phyloP scores from a whole-genome alignment of 495 filamentous ascomycete species.

The Trichocladium uniseriatum region DNA sequence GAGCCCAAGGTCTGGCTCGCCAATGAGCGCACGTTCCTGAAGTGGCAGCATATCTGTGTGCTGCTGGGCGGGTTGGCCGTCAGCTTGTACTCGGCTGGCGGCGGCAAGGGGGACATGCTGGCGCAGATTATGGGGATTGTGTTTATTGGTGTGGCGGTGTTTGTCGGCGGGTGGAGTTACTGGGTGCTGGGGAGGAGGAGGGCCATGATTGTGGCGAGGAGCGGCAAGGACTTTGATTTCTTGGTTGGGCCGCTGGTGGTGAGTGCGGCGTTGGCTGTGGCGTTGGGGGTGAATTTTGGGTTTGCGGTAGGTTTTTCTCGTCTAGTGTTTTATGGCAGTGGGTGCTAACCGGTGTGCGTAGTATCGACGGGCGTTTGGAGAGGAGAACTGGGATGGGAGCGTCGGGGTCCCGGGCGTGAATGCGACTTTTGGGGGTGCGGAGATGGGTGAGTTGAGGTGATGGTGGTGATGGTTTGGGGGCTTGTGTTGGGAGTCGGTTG shows the following conservation, averaged over 20 bases:
- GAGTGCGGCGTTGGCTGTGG: conserved; percentile 66
- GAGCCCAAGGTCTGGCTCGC: conserved; percentile 98
- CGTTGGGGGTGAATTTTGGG: conserved; percentile 77
- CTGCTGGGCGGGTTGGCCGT: conserved; percentile 75
- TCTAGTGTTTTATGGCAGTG: background rate
- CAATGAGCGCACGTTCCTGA: conserved; percentile 94
- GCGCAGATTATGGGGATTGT: conserved; percentile 67
- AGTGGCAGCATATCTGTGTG: conserved; percentile 91
- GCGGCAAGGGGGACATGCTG: conserved; percentile 53
- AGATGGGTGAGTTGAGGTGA: conserved; percentile 5
- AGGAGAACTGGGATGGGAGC: background rate
- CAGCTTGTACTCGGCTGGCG: conserved; percentile 67
- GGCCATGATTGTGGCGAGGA: conserved; percentile 69
- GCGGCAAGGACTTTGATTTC: conserved; percentile 88
- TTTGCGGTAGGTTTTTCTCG: conserved; percentile 45
- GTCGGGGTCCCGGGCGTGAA: background rate
- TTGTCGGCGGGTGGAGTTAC: conserved; percentile 81
- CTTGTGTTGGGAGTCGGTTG: background rate
- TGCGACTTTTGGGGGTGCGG: background rate
- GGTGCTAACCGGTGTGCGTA: background rate
- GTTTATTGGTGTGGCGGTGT: conserved; percentile 73
- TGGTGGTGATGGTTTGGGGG: background rate
- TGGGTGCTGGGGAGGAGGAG: conserved; percentile 66
- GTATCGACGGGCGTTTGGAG: background rate
- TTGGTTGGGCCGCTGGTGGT: conserved; percentile 74